Percentiles rank a stretch among this genome's conserved stretches.
These are phyloP conservation scores for Phoma sp. DNA, from an alignment of 2,329 filamentous ascomycete genomes.

Conservation along the genomic window DNA sequence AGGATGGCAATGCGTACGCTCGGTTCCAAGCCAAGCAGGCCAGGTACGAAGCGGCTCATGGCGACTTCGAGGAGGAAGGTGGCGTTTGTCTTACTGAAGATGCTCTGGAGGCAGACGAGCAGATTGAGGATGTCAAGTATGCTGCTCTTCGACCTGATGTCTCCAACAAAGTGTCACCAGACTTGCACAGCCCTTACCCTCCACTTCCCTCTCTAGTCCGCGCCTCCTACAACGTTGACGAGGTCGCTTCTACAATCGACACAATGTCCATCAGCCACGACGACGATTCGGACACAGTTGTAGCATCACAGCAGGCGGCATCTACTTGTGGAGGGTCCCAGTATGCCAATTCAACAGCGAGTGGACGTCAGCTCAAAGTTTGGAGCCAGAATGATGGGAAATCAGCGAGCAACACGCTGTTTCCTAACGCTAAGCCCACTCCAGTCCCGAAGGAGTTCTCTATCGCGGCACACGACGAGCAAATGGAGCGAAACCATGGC, in stretches of 20 bases:
- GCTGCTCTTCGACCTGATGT: slow-evolving; percentile 34
- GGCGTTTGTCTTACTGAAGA: slow-evolving; percentile 26
- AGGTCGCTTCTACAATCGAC: slow-evolving; percentile 19
- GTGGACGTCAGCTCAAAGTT: slow-evolving; percentile 21
- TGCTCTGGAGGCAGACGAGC: slow-evolving; percentile 25
- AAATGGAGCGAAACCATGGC: slow-evolving; percentile 34
- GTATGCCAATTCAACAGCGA: slow-evolving; percentile 1
- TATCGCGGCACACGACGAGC: slow-evolving; percentile 34
- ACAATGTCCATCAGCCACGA: slow-evolving; percentile 25
- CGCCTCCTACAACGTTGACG: neutral
- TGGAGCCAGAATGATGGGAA: slow-evolving; percentile 33
- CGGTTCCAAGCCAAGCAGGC: slow-evolving; percentile 41
- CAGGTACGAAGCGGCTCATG: slow-evolving; percentile 33
- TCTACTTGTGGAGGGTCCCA: slow-evolving; percentile 2
- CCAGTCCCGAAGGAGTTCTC: slow-evolving; percentile 38
- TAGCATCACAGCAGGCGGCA: slow-evolving; percentile 6
- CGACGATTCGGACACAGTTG: slow-evolving; percentile 16
- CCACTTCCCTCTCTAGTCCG: slow-evolving; percentile 23
- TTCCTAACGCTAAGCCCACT: slow-evolving; percentile 43
- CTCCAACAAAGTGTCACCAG: neutral
- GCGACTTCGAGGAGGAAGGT: slow-evolving; percentile 38
- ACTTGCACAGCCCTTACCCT: slow-evolving; percentile 24
- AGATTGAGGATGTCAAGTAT: slow-evolving; percentile 25
- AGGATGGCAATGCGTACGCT: slow-evolving; percentile 18
- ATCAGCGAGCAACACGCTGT: slow-evolving; percentile 39